phyloP scores from a whole-genome alignment of 257 asterid genomes.

The Gardenia jasminoides region DNA sequence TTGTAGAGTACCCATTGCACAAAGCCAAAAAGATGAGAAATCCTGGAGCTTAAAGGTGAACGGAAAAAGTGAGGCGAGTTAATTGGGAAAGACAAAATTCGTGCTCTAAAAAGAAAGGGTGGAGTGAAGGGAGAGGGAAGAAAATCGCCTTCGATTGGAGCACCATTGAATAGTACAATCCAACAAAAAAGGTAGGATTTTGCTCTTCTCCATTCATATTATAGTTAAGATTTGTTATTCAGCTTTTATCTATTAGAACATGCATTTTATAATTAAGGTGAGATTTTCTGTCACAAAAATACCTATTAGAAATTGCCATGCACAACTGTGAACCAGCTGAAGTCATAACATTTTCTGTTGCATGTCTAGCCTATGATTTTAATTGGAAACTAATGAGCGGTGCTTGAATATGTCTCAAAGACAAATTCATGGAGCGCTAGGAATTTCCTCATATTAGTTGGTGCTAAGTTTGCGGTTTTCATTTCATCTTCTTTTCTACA shows the following conservation, averaged over 20 bases:
- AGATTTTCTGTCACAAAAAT: background rate
- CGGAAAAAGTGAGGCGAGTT: too few relatives aligned
- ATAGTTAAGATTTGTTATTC: background rate
- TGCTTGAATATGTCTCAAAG: background rate
- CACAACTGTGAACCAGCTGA: background rate
- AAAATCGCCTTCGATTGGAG: too few relatives aligned
- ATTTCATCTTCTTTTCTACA: background rate
- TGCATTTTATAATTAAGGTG: background rate
- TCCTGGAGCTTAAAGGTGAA: too few relatives aligned
- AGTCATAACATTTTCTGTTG: background rate
- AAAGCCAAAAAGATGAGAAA: too few relatives aligned
- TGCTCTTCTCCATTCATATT: background rate
- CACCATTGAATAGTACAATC: background rate
- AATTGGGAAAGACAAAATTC: too few relatives aligned
- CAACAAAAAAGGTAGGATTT: background rate
- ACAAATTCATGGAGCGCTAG: background rate
- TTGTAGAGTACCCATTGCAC: too few relatives aligned
- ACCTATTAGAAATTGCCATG: background rate
- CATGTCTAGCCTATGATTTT: background rate
- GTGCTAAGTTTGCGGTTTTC: background rate
- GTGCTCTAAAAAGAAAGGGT: too few relatives aligned
- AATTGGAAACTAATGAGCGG: too few relatives aligned
- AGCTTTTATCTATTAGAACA: background rate
- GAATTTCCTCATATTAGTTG: background rate
- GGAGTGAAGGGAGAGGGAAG: too few relatives aligned